Evolutionary conservation across 1,284 basidiomycete species (phyloP).

Genomic region (Vanrija humicola): DNA sequence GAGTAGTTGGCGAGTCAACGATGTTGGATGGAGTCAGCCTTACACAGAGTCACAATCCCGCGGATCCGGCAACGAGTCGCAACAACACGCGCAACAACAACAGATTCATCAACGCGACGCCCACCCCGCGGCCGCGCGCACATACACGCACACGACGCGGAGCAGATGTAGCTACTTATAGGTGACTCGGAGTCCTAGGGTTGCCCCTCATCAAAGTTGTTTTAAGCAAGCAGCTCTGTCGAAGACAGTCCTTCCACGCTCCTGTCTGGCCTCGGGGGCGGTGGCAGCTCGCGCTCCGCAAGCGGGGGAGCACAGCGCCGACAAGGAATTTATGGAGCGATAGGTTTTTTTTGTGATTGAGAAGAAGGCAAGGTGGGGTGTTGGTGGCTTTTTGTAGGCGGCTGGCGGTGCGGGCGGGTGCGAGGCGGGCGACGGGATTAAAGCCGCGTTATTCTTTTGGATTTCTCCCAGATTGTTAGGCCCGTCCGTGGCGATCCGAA

Average conservation of each 20-base stretch:
- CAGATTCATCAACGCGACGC: no score
- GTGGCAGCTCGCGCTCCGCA: slow-evolving; percentile 14
- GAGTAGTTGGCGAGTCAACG: no score
- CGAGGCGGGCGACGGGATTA: background rate
- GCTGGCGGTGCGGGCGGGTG: background rate
- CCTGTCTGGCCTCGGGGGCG: slow-evolving; percentile 37
- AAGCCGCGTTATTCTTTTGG: background rate
- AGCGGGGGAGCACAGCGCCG: slow-evolving; percentile 20
- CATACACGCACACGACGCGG: background rate
- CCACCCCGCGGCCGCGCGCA: no score
- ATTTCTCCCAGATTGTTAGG: slow-evolving; percentile 12
- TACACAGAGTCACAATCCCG: no score
- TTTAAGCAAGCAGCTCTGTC: slow-evolving; percentile 32
- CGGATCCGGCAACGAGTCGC: no score
- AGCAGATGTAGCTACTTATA: slow-evolving; percentile 37
- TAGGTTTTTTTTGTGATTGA: slow-evolving; percentile 16
- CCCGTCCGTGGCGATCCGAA: background rate
- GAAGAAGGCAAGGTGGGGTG: slow-evolving; percentile 5
- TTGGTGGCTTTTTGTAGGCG: background rate
- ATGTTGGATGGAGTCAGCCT: no score
- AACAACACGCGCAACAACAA: no score
- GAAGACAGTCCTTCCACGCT: slow-evolving; percentile 23
- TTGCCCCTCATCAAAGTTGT: slow-evolving; percentile 38
- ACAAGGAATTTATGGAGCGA: slow-evolving; percentile 31
- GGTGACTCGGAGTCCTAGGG: slow-evolving; percentile 43